A percentile compares a stretch with the other conserved stretches of the same genome.
Evolutionary conservation across 2,329 filamentous ascomycete genomes (phyloP).

Genomic region (Neonectria sp.): DNA sequence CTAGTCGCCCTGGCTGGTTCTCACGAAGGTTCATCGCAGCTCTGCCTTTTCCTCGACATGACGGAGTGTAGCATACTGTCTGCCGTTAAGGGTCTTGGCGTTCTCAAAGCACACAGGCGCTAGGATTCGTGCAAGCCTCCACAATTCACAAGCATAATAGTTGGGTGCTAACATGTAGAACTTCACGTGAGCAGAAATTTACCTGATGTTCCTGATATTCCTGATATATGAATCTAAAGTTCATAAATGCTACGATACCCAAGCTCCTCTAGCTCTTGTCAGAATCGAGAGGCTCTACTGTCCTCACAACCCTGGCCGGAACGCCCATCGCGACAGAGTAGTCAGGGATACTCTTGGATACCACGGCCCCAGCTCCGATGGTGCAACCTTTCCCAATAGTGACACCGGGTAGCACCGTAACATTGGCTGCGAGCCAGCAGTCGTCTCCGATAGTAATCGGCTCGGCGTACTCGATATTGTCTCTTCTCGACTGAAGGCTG

Average conservation of each 20-base stretch:
- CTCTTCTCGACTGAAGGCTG: slow-evolving; percentile 3
- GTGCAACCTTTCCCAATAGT: slow-evolving; percentile 82
- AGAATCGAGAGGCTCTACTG: not conserved
- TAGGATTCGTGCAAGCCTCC: too few relatives aligned
- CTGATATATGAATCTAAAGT: too few relatives aligned
- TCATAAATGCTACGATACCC: too few relatives aligned
- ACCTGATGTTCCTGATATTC: too few relatives aligned
- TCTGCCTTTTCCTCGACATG: not conserved
- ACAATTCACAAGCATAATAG: too few relatives aligned
- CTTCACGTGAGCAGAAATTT: too few relatives aligned
- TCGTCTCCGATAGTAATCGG: slow-evolving; percentile 85
- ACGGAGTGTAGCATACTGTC: not conserved
- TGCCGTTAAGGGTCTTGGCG: not conserved
- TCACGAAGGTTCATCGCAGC: not conserved
- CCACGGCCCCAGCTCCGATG: slow-evolving; percentile 86
- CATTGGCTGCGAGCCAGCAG: slow-evolving; percentile 84
- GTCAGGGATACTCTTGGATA: slow-evolving; percentile 70
- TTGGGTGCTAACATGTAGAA: too few relatives aligned
- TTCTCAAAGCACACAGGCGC: too few relatives aligned
- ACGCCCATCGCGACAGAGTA: slow-evolving; percentile 2
- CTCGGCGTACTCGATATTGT: slow-evolving; percentile 1
- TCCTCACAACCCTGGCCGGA: not conserved
- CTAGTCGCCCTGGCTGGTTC: too few relatives aligned
- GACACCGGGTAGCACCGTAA: slow-evolving; percentile 81
- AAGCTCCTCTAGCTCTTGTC: not conserved